Conservation (phyloP, 345 rosid species). For the Rhodomyrtus tomentosa region DNA sequence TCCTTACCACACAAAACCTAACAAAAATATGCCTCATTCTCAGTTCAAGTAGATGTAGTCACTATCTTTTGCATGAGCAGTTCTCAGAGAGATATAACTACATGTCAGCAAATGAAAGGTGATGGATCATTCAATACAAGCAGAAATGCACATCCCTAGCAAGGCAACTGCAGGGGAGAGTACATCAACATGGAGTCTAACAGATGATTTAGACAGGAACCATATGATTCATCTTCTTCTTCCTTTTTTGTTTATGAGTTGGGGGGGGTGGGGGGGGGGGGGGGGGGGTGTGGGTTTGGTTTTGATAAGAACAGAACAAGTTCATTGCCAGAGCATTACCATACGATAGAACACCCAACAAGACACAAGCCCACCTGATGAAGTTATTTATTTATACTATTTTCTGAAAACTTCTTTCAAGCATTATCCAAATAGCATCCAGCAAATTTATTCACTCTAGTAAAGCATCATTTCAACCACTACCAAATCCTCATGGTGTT, state of each 20-base stretch:
- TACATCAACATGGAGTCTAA: neutral
- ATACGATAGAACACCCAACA: neutral
- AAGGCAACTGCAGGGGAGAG: neutral
- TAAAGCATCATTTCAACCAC: neutral
- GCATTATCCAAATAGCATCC: neutral
- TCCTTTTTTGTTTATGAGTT: too few relatives aligned
- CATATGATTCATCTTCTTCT: neutral
- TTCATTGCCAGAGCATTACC: neutral
- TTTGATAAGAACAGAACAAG: neutral
- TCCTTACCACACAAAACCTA: conserved; percentile 94
- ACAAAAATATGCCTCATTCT: neutral
- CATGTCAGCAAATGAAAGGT: neutral
- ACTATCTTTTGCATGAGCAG: neutral
- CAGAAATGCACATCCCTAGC: neutral
- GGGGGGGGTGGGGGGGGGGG: neutral
- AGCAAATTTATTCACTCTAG: neutral
- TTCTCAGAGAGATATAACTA: neutral
- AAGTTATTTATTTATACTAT: neutral
- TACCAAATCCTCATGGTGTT: neutral
- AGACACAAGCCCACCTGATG: neutral
- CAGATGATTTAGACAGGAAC: neutral
- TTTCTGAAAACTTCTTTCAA: neutral
- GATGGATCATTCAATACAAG: neutral
- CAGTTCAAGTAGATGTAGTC: neutral
- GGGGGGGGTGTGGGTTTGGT: neutral